A percentile compares a stretch with the other conserved stretches of the same genome.
Evolutionary conservation across 176 grass and related monocot species (phyloP).

Genomic region (Lolium rigidum): DNA sequence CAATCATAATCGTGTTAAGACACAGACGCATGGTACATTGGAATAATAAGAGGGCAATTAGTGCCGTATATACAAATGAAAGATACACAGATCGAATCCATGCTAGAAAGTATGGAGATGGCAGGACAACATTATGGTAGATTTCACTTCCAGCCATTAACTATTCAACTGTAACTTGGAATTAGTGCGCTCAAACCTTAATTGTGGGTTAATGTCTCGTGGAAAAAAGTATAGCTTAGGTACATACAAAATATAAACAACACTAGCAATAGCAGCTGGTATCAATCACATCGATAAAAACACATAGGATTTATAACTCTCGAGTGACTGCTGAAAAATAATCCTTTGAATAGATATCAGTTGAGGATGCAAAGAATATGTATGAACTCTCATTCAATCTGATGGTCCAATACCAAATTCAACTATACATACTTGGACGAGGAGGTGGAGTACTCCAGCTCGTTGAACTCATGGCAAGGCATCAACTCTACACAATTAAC

Average conservation of each 20-base stretch:
- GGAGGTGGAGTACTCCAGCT: conserved; percentile 79
- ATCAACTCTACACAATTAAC: conserved; percentile 97
- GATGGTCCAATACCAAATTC: not conserved
- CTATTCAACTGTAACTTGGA: conserved; percentile 12
- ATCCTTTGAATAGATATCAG: conserved; percentile 1
- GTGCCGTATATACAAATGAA: not conserved
- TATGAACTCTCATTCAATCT: not conserved
- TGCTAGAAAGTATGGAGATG: conserved; percentile 1
- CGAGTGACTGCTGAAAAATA: not conserved
- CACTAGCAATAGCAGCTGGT: not conserved
- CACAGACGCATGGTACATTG: not conserved
- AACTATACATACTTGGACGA: conserved; percentile 69
- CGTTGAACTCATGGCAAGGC: conserved; percentile 97
- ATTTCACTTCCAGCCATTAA: conserved; percentile 13
- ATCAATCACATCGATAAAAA: not conserved
- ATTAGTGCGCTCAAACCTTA: not conserved
- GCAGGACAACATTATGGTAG: not conserved
- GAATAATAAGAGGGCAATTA: not conserved
- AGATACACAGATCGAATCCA: not conserved
- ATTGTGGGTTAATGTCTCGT: not conserved
- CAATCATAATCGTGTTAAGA: conserved; percentile 15
- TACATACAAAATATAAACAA: conserved; percentile 3
- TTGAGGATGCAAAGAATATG: not conserved
- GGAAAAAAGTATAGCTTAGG: conserved; percentile 28
- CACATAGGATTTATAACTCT: not conserved